These are phyloP conservation scores for Metschnikowia rubicola DNA, from an alignment of 805 yeast genomes.

Conservation along the genomic window DNA sequence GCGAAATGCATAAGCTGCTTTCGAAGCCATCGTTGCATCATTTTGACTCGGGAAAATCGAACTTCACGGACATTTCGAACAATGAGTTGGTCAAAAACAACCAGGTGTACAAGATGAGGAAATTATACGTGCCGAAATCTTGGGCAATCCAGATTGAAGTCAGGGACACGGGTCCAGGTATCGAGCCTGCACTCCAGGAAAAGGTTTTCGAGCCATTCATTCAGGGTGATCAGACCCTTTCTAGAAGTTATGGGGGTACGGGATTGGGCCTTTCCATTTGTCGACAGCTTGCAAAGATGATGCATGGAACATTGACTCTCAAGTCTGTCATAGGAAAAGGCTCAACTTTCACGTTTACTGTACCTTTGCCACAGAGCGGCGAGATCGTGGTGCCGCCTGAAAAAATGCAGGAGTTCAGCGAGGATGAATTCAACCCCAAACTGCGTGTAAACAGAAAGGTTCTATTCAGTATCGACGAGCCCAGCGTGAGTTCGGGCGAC, in stretches of 20 bases:
- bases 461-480: constrained; percentile 29
- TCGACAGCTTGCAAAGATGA: constrained; percentile 82
- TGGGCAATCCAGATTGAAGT: constrained; percentile 73
- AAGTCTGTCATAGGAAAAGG: constrained; percentile 79
- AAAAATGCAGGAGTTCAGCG: constrained; percentile 44
- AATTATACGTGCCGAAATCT: constrained; percentile 35
- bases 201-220: constrained; percentile 94
- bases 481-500: background rate
- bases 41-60: constrained; percentile 1
- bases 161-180: constrained; percentile 92
- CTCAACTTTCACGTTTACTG: constrained; percentile 74
- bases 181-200: constrained; percentile 74
- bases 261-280: constrained; percentile 90
- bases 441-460: constrained; percentile 52
- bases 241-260: constrained; percentile 92
- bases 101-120: constrained; percentile 33
- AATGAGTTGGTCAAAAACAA: constrained; percentile 35
- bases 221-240: constrained; percentile 92
- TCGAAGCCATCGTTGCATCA: constrained; percentile 4
- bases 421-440: constrained; percentile 64
- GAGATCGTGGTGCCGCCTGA: constrained; percentile 42
- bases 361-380: constrained; percentile 69
- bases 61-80: constrained; percentile 8
- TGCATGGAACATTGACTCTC: constrained; percentile 81
- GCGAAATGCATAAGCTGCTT: background rate